These are phyloP conservation scores for Escovopsis sp. DNA, from an alignment of 2,329 filamentous ascomycete genomes.

Conservation along the genomic window DNA sequence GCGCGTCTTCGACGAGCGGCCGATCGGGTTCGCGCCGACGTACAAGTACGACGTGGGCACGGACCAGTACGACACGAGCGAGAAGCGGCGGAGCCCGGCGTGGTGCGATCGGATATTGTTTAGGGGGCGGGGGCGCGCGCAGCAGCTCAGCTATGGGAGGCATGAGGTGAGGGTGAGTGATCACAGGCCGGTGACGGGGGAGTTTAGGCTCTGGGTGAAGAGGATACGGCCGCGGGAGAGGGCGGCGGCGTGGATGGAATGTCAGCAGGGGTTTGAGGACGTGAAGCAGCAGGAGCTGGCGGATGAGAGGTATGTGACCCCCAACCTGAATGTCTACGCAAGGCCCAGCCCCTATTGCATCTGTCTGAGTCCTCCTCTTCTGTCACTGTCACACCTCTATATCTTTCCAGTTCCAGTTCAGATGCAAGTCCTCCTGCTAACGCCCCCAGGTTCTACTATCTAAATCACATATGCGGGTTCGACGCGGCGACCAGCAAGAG, in stretches of 20 bases:
- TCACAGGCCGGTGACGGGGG: conserved; percentile 79
- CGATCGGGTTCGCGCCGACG: conserved; percentile 84
- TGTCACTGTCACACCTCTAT: no score
- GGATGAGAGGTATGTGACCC: conserved; percentile 59
- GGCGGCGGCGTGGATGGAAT: conserved; percentile 52
- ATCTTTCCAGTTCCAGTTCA: background rate
- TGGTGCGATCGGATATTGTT: conserved; percentile 96
- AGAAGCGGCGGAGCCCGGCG: conserved; percentile 85
- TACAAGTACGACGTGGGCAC: conserved; percentile 98
- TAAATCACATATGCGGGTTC: conserved; percentile 37
- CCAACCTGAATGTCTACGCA: no score
- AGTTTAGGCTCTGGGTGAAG: conserved; percentile 74
- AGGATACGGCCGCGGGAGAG: conserved; percentile 55
- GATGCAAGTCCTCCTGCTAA: conserved; percentile 10
- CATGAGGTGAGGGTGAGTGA: conserved; percentile 88
- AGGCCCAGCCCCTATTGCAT: no score
- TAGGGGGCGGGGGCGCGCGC: conserved; percentile 63
- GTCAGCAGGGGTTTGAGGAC: conserved; percentile 58
- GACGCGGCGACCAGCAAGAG: conserved; percentile 34
- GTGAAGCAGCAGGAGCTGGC: conserved; percentile 52
- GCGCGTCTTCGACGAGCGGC: conserved; percentile 76
- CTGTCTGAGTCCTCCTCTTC: no score
- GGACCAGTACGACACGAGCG: conserved; percentile 83
- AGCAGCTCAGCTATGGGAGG: conserved; percentile 73
- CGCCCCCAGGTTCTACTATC: conserved; percentile 29